Evolutionary conservation across 768 basidiomycete genomes (phyloP).

Genomic region (Trametes cingulata): DNA sequence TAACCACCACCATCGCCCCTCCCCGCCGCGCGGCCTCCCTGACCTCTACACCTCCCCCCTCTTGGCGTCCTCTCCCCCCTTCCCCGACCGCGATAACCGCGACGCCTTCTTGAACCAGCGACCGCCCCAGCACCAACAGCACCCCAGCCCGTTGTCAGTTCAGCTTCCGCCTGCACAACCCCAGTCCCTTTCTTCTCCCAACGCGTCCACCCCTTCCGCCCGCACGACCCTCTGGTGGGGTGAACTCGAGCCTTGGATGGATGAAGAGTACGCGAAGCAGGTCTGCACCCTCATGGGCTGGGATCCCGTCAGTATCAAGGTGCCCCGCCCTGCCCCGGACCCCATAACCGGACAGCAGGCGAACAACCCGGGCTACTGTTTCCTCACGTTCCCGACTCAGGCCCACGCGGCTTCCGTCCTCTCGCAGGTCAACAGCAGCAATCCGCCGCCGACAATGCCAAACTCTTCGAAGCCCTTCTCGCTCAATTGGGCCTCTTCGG

Average conservation of each 20-base stretch:
- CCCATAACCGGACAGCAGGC: slow-evolving; percentile 59
- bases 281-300: slow-evolving; percentile 86
- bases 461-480: slow-evolving; percentile 83
- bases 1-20: slow-evolving; percentile 33
- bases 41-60: slow-evolving; percentile 26
- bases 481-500: slow-evolving; percentile 71
- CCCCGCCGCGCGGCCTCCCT: slow-evolving; percentile 26
- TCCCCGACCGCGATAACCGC: slow-evolving; percentile 26
- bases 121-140: slow-evolving; percentile 24
- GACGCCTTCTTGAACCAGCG: slow-evolving; percentile 24
- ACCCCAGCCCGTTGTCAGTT: slow-evolving; percentile 28
- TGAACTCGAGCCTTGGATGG: slow-evolving; percentile 95
- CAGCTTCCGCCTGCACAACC: slow-evolving; percentile 28
- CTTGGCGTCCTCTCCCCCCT: slow-evolving; percentile 21
- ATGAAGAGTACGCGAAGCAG: slow-evolving; percentile 91
- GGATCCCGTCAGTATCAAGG: slow-evolving; percentile 74
- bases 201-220: slow-evolving; percentile 20
- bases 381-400: slow-evolving; percentile 80
- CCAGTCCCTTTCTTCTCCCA: slow-evolving; percentile 30
- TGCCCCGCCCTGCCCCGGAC: slow-evolving; percentile 64
- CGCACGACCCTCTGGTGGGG: slow-evolving; percentile 81
- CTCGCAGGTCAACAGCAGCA: slow-evolving; percentile 56
- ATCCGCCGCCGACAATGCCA: slow-evolving; percentile 68
- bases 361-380: slow-evolving; percentile 88
- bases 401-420: slow-evolving; percentile 71